Conservation (phyloP, 257 asterid genomes). For the Ocimum tenuiflorum region DNA sequence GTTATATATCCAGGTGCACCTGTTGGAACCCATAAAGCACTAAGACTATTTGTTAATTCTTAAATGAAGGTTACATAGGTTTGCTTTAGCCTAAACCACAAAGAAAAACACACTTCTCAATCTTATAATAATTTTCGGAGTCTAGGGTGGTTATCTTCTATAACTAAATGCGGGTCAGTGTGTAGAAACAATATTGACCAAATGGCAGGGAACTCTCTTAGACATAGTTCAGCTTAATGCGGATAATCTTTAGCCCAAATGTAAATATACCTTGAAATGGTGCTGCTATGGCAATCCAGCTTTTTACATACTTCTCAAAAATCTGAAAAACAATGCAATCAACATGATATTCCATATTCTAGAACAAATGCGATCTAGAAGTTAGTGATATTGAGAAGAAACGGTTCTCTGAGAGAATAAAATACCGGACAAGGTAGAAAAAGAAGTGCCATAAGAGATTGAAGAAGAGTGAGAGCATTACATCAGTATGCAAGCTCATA, state of each 20-base stretch:
- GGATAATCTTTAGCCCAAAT: background rate
- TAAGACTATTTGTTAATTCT: background rate
- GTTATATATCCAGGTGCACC: conserved; percentile 97
- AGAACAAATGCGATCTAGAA: background rate
- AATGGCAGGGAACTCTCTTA: background rate
- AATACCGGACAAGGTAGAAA: background rate
- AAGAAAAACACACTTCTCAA: background rate
- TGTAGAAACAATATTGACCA: background rate
- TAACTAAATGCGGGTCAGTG: background rate
- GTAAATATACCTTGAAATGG: conserved; percentile 65
- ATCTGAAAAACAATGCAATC: conserved; percentile 42
- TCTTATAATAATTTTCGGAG: background rate
- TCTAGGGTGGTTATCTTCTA: background rate
- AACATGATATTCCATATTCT: conserved; percentile 12
- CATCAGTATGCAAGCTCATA: conserved; percentile 76
- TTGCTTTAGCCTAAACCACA: background rate
- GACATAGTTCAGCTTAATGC: background rate
- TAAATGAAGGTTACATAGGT: background rate
- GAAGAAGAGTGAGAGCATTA: conserved; percentile 31
- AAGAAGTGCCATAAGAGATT: background rate
- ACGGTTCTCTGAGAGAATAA: background rate
- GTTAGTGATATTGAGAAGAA: background rate
- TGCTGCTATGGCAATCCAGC: conserved; percentile 94
- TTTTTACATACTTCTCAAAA: conserved; percentile 91
- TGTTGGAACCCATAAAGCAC: conserved; percentile 24